Percentiles rank a stretch among this genome's conserved stretches.
Conservation (phyloP, 352 stramenopile genomes). For the Phytophthora aleatoria region DNA sequence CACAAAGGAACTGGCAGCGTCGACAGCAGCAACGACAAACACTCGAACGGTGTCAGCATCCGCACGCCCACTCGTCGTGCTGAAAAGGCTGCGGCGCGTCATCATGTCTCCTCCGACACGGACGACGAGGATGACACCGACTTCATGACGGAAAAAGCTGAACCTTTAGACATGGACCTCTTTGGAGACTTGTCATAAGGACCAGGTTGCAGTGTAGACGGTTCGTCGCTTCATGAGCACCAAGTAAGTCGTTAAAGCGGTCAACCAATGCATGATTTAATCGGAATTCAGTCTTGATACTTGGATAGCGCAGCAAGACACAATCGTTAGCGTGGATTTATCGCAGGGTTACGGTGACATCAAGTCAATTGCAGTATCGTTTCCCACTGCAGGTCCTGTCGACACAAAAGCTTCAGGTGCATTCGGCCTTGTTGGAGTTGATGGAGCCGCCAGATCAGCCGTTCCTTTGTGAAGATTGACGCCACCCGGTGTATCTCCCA, state of each 20-base stretch:
- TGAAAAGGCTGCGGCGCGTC: constrained; percentile 26
- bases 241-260: constrained; percentile 3
- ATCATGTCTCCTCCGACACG: constrained; percentile 62
- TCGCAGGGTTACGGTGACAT: constrained; percentile 16
- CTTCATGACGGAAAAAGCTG: constrained; percentile 45
- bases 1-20: constrained; percentile 52
- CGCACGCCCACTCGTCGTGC: constrained; percentile 40
- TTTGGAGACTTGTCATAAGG: constrained; percentile 42
- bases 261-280: constrained; percentile 1
- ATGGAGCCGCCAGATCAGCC: neutral
- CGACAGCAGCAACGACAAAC: constrained; percentile 57
- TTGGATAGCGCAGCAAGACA: too few species aligned
- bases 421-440: constrained; percentile 6
- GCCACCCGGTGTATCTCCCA: neutral
- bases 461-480: neutral
- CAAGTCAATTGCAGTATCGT: constrained; percentile 5
- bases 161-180: constrained; percentile 51
- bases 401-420: neutral
- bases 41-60: constrained; percentile 63
- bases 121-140: constrained; percentile 77
- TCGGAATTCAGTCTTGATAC: too few species aligned
- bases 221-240: constrained; percentile 1
- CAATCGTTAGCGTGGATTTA: neutral
- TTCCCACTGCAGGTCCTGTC: neutral
- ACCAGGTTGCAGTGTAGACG: constrained; percentile 12